Percentiles rank a stretch among this genome's conserved stretches.
Conservation (phyloP, 257 asterid genomes). For the Petunia secreta region DNA sequence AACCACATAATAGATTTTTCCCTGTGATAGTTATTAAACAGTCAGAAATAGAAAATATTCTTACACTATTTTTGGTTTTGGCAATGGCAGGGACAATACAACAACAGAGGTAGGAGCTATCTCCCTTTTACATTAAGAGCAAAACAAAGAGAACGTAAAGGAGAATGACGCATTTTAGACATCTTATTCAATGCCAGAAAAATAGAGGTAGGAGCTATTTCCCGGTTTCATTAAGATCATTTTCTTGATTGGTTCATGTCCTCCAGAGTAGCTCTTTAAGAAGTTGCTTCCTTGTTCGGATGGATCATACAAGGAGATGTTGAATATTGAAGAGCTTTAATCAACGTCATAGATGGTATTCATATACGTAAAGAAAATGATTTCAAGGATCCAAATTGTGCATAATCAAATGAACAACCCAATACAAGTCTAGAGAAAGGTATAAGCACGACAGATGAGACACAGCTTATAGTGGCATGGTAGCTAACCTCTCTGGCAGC, state of each 20-base stretch:
- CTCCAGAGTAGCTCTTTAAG: too few species aligned
- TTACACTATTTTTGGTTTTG: not conserved
- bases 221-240: too few species aligned
- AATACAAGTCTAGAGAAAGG: not conserved
- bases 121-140: not conserved
- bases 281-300: too few species aligned
- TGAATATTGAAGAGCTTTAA: conserved; percentile 12
- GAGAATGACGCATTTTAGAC: not conserved
- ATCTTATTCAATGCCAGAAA: not conserved
- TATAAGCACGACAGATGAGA: conserved; percentile 25
- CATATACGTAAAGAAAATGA: not conserved
- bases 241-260: too few species aligned
- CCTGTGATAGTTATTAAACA: conserved; percentile 49
- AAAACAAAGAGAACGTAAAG: not conserved
- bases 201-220: not conserved
- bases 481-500: conserved; percentile 72
- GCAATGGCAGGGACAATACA: not conserved
- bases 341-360: not conserved
- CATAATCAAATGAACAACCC: not conserved
- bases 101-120: not conserved
- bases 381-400: conserved; percentile 5
- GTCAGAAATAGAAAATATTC: conserved; percentile 5
- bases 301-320: not conserved
- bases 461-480: conserved; percentile 21
- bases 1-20: conserved; percentile 73